Conservation (phyloP, 371 early-diverging fungal genomes). For the Rhizopus sp. region DNA sequence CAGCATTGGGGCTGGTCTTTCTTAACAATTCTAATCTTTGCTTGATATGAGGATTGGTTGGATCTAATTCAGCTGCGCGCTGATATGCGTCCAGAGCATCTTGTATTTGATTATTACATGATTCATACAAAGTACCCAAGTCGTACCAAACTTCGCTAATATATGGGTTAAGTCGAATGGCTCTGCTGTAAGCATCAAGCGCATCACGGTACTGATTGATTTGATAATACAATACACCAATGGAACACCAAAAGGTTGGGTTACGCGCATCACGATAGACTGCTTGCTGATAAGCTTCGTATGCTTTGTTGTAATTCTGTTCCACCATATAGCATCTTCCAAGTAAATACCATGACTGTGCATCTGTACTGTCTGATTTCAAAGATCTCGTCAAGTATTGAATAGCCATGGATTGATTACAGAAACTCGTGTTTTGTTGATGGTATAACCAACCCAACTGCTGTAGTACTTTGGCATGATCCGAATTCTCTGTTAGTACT, state of each 20-base stretch:
- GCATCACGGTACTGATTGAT: conserved; percentile 96
- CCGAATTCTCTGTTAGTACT: conserved; percentile 86
- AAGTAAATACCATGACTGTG: conserved; percentile 94
- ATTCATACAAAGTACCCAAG: conserved; percentile 95
- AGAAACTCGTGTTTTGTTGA: conserved; percentile 77
- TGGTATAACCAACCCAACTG: conserved; percentile 97
- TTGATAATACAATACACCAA: conserved; percentile 97
- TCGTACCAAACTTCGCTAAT: conserved; percentile 97
- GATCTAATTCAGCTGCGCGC: conserved; percentile 91
- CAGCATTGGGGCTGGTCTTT: conserved; percentile 27
- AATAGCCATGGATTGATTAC: conserved; percentile 84
- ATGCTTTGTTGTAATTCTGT: conserved; percentile 93
- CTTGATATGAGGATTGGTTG: conserved; percentile 72
- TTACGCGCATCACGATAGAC: conserved; percentile 94
- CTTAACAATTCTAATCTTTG: conserved; percentile 63
- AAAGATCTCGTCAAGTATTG: conserved; percentile 81
- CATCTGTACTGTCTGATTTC: conserved; percentile 87
- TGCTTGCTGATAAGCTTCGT: conserved; percentile 98
- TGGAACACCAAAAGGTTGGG: conserved; percentile 98
- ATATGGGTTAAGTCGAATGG: conserved; percentile 92
- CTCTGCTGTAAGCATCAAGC: conserved; percentile 95
- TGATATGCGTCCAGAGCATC: conserved; percentile 98
- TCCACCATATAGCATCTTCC: conserved; percentile 97
- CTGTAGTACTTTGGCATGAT: conserved; percentile 94
- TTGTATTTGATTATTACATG: conserved; percentile 95